These are phyloP conservation scores for Prunus kanzakura DNA, from an alignment of 306 rosid species.

Conservation along the genomic window DNA sequence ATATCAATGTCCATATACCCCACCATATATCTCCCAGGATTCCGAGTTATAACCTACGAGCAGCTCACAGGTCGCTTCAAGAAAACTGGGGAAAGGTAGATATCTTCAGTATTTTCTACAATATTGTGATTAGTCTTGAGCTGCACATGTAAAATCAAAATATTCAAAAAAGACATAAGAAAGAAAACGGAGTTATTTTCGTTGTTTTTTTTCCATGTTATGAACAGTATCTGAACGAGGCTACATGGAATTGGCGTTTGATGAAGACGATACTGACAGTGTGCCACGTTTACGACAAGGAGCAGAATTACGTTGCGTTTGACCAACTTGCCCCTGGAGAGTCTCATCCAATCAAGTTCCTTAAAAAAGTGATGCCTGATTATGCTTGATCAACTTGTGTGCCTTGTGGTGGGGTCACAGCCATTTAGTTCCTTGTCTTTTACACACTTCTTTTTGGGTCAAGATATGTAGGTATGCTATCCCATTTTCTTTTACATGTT, in stretches of 20 bases:
- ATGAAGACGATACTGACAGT: conserved; percentile 91
- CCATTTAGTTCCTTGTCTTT: conserved; percentile 23
- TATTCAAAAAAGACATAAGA: background rate
- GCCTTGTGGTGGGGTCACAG: conserved; percentile 26
- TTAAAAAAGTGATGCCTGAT: conserved; percentile 82
- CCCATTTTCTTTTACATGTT: conserved; percentile 21
- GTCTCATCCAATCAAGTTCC: conserved; percentile 65
- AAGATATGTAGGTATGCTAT: conserved; percentile 33
- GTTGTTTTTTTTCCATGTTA: conserved; percentile 21
- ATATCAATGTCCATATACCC: conserved; percentile 85
- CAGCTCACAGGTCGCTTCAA: conserved; percentile 77
- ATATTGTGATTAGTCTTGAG: background rate
- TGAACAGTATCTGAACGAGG: conserved; percentile 75
- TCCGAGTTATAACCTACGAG: conserved; percentile 85
- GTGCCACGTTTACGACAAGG: conserved; percentile 81
- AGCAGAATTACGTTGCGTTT: conserved; percentile 63
- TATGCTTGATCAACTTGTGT: conserved; percentile 46
- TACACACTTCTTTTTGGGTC: conserved; percentile 27
- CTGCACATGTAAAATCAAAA: background rate
- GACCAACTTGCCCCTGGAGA: conserved; percentile 72
- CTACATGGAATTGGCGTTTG: conserved; percentile 89
- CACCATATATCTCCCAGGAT: conserved; percentile 90
- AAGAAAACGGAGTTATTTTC: conserved; percentile 4
- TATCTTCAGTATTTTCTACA: conserved; percentile 1
- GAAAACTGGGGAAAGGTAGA: conserved; percentile 93